Evolutionary conservation across 208 protist species (phyloP).

Genomic region (Porcisia deanei): DNA sequence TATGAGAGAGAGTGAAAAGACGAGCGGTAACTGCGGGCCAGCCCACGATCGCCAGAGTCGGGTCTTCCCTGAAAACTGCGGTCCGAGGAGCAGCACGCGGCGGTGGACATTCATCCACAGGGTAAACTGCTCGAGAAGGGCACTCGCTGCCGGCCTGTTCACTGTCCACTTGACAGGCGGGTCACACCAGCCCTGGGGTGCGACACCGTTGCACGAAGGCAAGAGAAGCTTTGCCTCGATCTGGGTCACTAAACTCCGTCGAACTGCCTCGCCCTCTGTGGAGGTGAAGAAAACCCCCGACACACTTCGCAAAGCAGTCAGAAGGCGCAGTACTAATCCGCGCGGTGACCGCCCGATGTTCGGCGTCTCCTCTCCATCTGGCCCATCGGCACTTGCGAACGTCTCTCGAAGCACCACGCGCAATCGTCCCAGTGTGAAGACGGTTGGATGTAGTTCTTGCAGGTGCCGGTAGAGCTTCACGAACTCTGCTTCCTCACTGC

Average conservation of each 20-base stretch:
- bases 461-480: constrained; percentile 64
- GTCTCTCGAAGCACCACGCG: constrained; percentile 43
- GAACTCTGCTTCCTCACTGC: constrained; percentile 40
- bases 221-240: constrained; percentile 35
- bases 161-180: not conserved
- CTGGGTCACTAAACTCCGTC: constrained; percentile 46
- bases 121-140: constrained; percentile 41
- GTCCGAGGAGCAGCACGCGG: constrained; percentile 64
- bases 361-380: not conserved
- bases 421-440: constrained; percentile 57
- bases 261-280: constrained; percentile 35
- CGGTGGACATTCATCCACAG: constrained; percentile 48
- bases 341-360: not conserved
- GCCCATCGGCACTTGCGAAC: not conserved
- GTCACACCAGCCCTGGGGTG: constrained; percentile 1
- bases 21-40: constrained; percentile 34
- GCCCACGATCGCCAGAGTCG: constrained; percentile 69
- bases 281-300: constrained; percentile 43
- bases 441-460: constrained; percentile 34
- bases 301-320: constrained; percentile 24
- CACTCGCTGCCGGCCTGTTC: not conserved
- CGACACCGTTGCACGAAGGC: constrained; percentile 19
- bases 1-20: constrained; percentile 63
- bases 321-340: constrained; percentile 26
- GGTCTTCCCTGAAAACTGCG: constrained; percentile 72